phyloP scores from a whole-genome alignment of 2,329 filamentous ascomycete genomes.

The Reticulascus tulasneorum region DNA sequence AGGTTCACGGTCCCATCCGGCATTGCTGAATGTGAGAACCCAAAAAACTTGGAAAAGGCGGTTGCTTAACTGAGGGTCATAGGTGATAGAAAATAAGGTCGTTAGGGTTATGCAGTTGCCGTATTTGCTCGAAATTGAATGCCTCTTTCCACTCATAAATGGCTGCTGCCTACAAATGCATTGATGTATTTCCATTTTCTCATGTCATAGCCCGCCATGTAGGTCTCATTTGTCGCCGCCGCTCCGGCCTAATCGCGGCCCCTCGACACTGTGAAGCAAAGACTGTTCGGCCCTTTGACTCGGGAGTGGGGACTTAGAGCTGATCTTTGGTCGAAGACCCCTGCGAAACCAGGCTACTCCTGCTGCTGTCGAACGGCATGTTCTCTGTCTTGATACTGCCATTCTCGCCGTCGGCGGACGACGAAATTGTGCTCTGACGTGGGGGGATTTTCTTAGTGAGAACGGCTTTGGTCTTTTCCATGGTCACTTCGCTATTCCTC shows the following conservation, averaged over 20 bases:
- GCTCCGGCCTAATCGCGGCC: not conserved
- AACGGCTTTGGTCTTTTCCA: constrained; percentile 29
- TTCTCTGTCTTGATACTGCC: constrained; percentile 9
- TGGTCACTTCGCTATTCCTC: constrained; percentile 28
- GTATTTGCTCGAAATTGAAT: too few species aligned
- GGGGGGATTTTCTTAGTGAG: constrained; percentile 34
- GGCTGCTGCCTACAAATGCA: not conserved
- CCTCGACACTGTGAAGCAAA: not conserved
- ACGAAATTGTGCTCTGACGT: constrained; percentile 21
- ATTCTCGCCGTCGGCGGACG: constrained; percentile 11
- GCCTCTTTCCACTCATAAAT: not conserved
- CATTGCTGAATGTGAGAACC: too few species aligned
- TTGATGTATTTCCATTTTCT: not conserved
- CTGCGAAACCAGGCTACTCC: constrained; percentile 11
- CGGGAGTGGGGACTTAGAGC: constrained; percentile 3
- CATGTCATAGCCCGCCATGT: too few species aligned
- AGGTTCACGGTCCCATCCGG: too few species aligned
- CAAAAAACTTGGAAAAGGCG: too few species aligned
- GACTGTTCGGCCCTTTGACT: not conserved
- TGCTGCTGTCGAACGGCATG: constrained; percentile 1
- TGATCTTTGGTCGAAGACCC: constrained; percentile 8
- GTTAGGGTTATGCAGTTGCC: too few species aligned
- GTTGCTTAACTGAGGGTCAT: too few species aligned
- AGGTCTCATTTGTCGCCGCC: not conserved
- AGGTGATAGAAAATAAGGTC: too few species aligned